Conservation (phyloP, 2,329 filamentous ascomycete genomes). For the Verticillium albo-atrum region DNA sequence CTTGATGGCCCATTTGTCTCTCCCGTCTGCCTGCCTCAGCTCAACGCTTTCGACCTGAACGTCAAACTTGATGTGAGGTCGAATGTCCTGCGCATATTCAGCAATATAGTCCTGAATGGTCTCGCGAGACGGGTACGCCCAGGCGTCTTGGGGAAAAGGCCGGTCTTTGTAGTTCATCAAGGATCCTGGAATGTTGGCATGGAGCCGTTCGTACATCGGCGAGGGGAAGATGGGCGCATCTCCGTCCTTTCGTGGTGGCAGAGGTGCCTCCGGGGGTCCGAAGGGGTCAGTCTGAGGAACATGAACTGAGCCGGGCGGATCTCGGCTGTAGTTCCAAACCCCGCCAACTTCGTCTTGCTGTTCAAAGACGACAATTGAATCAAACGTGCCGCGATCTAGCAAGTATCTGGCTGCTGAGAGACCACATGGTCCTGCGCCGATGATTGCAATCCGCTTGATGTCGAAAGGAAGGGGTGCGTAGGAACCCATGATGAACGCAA, state of each 20-base stretch:
- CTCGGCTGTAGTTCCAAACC: conserved; percentile 74
- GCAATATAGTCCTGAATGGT: conserved; percentile 71
- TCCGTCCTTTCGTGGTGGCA: conserved; percentile 34
- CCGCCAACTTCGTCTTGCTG: conserved; percentile 74
- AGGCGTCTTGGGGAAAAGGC: conserved; percentile 56
- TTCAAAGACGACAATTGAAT: conserved; percentile 73
- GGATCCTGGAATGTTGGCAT: conserved; percentile 80
- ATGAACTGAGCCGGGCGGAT: conserved; percentile 38
- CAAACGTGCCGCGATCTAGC: conserved; percentile 61
- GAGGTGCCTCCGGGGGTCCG: conserved; percentile 58
- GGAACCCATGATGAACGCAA: conserved; percentile 20
- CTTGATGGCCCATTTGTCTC: conserved; percentile 58
- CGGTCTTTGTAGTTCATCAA: conserved; percentile 78
- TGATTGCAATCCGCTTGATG: conserved; percentile 64
- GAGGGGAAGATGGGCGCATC: conserved; percentile 64
- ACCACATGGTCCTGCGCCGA: conserved; percentile 80
- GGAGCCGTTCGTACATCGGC: conserved; percentile 75
- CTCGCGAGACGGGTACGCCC: conserved; percentile 70
- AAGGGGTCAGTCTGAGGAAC: conserved; percentile 68
- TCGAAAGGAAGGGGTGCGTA: conserved; percentile 28
- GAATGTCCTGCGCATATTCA: conserved; percentile 64
- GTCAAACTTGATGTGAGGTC: conserved; percentile 63
- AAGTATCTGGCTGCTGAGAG: conserved; percentile 79
- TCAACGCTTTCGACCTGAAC: conserved; percentile 63
- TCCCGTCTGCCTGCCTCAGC: conserved; percentile 18